Evolutionary conservation across 345 rosid species (phyloP), one percentile per base, ranked within the genome.

Genomic region (Salix udensis): DNA sequence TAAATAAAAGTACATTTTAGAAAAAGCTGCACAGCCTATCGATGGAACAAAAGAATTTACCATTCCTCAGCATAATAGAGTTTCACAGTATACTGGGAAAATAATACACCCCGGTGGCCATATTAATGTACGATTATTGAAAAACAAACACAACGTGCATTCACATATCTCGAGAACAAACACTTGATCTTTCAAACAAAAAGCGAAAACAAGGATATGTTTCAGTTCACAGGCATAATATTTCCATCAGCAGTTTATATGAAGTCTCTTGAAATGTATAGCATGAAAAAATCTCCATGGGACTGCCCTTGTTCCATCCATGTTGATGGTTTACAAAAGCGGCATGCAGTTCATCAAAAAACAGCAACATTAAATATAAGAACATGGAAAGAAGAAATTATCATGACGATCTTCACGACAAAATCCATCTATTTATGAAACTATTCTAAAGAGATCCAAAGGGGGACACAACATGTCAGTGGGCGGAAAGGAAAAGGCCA

Each of bases 381-480:
- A 74, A 55, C 42, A 74, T 65, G 36, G 40, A 77, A 68, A 42
- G 37, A 72, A 42, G 7, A 68, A 65, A 78, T 64, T 48, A 40
- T 46, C 18, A 46, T 53, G 46, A 67, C 62, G 71, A 77, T 72
- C 34, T 72, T 70, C 81, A 67, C 77, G 76, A 84, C 71, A 75
- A 76, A 72, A 76, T 75, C 66, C 16, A 42, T 66, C 31, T 30
- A 53, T 8, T 52, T 16, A 58, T 37, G n/a, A 75, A 66, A 77
- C 46, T 18, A 75, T 9, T 28, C 3, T 31, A 36, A 36, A 71
- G 14, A 76, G 55, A 78, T 66, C 73, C 37, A 74, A 74, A 48
- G 60, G 70, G 87, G 60, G 66, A 64, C 62, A 77, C 62, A 77
- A 36, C 80, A 80, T 34, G 76, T 53, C 81, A 28, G 76, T 48